Base-by-base conservation (phyloP, 352 stramenopile genomes). In the Globisporangium megalacanthum region DNA sequence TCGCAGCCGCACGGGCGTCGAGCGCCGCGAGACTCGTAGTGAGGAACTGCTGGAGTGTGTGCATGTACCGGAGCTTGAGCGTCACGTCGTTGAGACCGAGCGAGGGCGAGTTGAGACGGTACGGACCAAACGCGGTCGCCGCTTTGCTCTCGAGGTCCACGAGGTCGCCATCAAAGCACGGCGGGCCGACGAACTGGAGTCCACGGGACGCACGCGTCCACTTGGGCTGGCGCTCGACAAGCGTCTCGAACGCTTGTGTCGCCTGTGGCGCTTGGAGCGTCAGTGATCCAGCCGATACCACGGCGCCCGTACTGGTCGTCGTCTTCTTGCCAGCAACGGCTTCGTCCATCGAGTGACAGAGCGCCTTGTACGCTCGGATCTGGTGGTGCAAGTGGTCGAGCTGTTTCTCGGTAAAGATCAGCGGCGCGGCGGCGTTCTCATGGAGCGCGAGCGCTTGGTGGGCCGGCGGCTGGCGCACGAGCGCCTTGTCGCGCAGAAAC, bases 291-390 rank as follows among this genome's bases (percentile, higher is more conserved):
- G 25, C 25, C 17, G 57, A 50, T 29, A 46, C 33, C 29, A 56
- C 41, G 20, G 19, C 48, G 10, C n/a, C 19, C n/a, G 22, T 25
- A 25, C 33, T 19, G 29, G 29, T 7, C 11, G 29, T 7, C 11
- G 41, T 44, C 13, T 45, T 53, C 15, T 8, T 66, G 13, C 68
- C 59, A 0, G 65, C 45, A 22, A 88, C 60, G 6, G 77, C 65
- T 41, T 88, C 69, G 58, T 94, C 82, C 84, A 94, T 94, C 6
- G 75, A 87, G 64, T 89, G 82, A 45, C 82, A 92, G 22, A 94
- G 69, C 37, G 80, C 65, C 62, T 92, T 94, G 68, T 88, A 94
- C 17, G 80, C 75, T 8, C 80, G 80, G 60, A 94, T 94, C 70
- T 94, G 84, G 59, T 88, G 83, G 66, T 94, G 84, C 48, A 94